Conservation (phyloP, 495 filamentous ascomycete species). For the Daldinia childiae region DNA sequence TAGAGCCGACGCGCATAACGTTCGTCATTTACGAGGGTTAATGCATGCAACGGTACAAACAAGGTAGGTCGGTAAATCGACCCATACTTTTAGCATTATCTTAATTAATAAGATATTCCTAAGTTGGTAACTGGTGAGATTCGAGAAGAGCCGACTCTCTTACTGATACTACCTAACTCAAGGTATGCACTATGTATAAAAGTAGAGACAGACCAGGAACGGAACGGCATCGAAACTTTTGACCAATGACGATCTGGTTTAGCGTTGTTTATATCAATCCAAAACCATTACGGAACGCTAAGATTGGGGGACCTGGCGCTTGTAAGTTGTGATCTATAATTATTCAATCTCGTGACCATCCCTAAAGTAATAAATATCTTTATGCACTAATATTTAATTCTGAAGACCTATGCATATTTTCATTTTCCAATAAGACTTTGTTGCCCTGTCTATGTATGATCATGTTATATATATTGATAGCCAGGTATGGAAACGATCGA, state of each 20-base stretch:
- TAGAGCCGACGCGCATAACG: constrained; percentile 20
- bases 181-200: too few relatives aligned
- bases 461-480: not conserved
- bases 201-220: not conserved
- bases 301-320: not conserved
- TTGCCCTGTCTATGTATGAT: not conserved
- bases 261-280: constrained; percentile 30
- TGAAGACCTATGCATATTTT: too few relatives aligned
- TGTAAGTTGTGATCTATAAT: constrained; percentile 1
- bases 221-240: constrained; percentile 8
- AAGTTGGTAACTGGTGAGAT: not conserved
- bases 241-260: constrained; percentile 15
- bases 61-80: constrained; percentile 22
- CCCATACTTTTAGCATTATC: constrained; percentile 2
- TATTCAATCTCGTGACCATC: not conserved
- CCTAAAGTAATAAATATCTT: not conserved
- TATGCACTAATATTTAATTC: not conserved
- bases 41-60: constrained; percentile 23
- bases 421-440: not conserved
- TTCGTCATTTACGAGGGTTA: constrained; percentile 8
- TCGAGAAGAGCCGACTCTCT: not conserved
- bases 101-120: not conserved
- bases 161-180: not conserved
- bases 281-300: constrained; percentile 10
- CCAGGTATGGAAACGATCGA: constrained; percentile 12